These are phyloP conservation scores for Nectriaceae sp. DNA, from an alignment of 2,329 filamentous ascomycete genomes.

Conservation along the genomic window DNA sequence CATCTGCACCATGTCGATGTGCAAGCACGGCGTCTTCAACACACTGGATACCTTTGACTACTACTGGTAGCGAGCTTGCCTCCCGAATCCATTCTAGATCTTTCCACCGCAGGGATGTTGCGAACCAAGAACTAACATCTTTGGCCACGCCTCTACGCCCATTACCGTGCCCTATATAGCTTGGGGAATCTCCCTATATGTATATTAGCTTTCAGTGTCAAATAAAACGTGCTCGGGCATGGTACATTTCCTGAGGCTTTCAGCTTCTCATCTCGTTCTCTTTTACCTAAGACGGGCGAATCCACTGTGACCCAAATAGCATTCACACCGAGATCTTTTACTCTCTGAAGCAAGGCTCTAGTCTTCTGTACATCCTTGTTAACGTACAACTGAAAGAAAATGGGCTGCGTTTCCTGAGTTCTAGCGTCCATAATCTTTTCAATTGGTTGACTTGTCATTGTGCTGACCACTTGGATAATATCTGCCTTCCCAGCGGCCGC, in stretches of 20 bases:
- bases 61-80: slow-evolving; percentile 36
- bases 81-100: slow-evolving; percentile 30
- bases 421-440: too few relatives aligned
- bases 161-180: too few relatives aligned
- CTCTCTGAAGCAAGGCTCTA: slow-evolving; percentile 3
- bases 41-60: slow-evolving; percentile 39
- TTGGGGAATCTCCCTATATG: too few relatives aligned
- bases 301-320: not conserved
- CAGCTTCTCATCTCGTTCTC: not conserved
- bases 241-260: not conserved
- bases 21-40: slow-evolving; percentile 35
- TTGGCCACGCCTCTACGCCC: slow-evolving; percentile 4
- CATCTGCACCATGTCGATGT: slow-evolving; percentile 22
- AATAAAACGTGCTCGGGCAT: too few relatives aligned
- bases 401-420: too few relatives aligned
- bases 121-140: slow-evolving; percentile 2
- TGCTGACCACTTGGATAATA: too few relatives aligned
- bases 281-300: not conserved
- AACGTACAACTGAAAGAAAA: slow-evolving; percentile 47
- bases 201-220: too few relatives aligned
- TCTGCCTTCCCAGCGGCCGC: not conserved
- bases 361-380: not conserved
- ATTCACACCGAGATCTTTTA: slow-evolving; percentile 29
- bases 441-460: too few relatives aligned
- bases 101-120: slow-evolving; percentile 33